phyloP scores from a whole-genome alignment of 2,329 filamentous ascomycete species.

The Pyrenophora graminea region DNA sequence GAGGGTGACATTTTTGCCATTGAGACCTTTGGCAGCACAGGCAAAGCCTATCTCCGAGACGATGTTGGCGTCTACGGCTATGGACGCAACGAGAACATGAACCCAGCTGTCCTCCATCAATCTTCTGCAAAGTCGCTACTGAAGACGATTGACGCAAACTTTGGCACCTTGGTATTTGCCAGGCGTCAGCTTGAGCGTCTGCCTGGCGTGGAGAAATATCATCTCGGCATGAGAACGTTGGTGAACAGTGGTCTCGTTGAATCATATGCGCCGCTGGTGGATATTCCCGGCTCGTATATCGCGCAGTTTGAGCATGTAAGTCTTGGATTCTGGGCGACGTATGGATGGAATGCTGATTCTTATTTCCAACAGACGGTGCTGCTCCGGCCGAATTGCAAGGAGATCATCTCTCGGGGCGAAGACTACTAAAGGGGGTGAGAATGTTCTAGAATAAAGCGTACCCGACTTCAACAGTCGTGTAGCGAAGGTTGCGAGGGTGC shows the following conservation, averaged over 20 bases:
- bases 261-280: constrained; percentile 83
- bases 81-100: constrained; percentile 70
- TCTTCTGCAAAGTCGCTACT: constrained; percentile 81
- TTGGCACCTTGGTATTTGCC: constrained; percentile 87
- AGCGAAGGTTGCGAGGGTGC: background rate
- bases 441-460: background rate
- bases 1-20: constrained; percentile 94
- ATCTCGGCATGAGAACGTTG: constrained; percentile 84
- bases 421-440: constrained; percentile 66
- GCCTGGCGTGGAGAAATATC: constrained; percentile 81
- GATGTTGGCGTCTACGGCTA: constrained; percentile 69
- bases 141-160: constrained; percentile 91
- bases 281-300: constrained; percentile 90
- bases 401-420: constrained; percentile 82
- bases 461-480: constrained; percentile 25
- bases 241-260: constrained; percentile 82
- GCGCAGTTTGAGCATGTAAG: constrained; percentile 93
- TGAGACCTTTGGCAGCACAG: constrained; percentile 93
- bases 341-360: background rate
- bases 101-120: constrained; percentile 72
- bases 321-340: constrained; percentile 23
- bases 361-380: constrained; percentile 35
- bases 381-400: constrained; percentile 64
- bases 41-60: constrained; percentile 80
- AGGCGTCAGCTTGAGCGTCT: constrained; percentile 84